A percentile compares a stretch with the other conserved stretches of the same genome.
phyloP scores from a whole-genome alignment of 768 basidiomycete species.

The Leccinellum rugosiceps region DNA sequence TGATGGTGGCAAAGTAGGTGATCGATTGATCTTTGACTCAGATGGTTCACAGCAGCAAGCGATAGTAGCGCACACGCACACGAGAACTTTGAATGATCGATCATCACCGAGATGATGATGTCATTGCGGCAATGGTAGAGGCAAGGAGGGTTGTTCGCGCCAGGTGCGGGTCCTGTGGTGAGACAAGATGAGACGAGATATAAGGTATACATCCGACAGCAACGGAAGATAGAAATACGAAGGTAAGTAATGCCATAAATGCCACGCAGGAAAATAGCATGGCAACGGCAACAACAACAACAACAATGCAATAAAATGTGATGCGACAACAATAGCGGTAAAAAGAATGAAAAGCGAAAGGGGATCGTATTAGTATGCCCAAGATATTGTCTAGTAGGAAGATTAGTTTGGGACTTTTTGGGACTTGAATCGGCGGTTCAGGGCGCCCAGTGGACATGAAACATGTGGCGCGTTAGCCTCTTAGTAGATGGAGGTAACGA shows the following conservation, averaged over 20 bases:
- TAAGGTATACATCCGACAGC: neutral
- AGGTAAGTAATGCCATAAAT: neutral
- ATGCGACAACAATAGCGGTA: neutral
- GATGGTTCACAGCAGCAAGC: neutral
- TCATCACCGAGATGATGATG: neutral
- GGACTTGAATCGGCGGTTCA: neutral
- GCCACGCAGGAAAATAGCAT: neutral
- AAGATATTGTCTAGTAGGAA: slow-evolving; percentile 6
- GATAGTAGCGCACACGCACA: neutral
- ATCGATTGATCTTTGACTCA: neutral
- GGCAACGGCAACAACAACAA: neutral
- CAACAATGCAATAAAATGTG: neutral
- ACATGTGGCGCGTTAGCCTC: slow-evolving; percentile 7
- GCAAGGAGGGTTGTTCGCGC: neutral
- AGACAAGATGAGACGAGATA: neutral
- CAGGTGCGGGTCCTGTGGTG: neutral
- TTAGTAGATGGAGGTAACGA: slow-evolving; percentile 19
- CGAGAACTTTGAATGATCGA: neutral
- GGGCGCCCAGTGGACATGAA: slow-evolving; percentile 2
- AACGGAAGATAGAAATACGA: neutral
- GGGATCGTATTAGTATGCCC: slow-evolving; percentile 4
- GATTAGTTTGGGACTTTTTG: neutral
- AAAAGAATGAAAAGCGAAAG: neutral
- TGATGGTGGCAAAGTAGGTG: neutral
- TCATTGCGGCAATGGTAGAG: neutral